Evolutionary conservation across 2,329 filamentous ascomycete genomes (phyloP), one percentile per base, ranked within the genome.

Genomic region (Diaporthe destruens): DNA sequence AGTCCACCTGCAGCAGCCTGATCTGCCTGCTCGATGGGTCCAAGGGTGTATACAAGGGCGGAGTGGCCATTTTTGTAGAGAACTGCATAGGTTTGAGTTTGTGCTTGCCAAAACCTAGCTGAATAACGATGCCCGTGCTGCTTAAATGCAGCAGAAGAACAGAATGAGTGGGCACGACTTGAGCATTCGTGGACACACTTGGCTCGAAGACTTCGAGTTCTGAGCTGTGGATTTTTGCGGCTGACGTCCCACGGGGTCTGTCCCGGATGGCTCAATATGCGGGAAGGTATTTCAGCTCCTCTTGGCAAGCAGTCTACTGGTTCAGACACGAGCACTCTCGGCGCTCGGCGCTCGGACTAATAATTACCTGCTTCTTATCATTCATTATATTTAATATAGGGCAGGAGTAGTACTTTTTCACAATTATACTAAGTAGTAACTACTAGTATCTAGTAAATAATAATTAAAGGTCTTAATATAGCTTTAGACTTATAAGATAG

Each of bases 281-380:
- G 36, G n/a, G 44, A 47, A 18, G 7, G 1, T 16, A 51, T 39
- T 65, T 65, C 61, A 65, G 61, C 61, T 65, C 61, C 23, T 65
- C 59, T 65, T 65, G 61, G 61, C 36, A 36, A 9, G 7, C 59
- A 36, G 61, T 65, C 49, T 20, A 65, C 18, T 23, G 29, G 59
- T 36, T 18, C 20, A n/a, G n/a, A n/a, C n/a, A n/a, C n/a, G n/a
- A n/a, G n/a, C n/a, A n/a, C n/a, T n/a, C n/a, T n/a, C n/a, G n/a
- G n/a, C n/a, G n/a, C n/a, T n/a, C n/a, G n/a, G n/a, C n/a, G n/a
- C n/a, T n/a, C n/a, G n/a, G n/a, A n/a, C n/a, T n/a, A n/a, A n/a
- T n/a, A n/a, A n/a, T n/a, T n/a, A n/a, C n/a, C n/a, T n/a, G n/a
- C n/a, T n/a, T n/a, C n/a, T n/a, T n/a, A n/a, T n/a, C n/a, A n/a